Conservation (phyloP, 2,329 filamentous ascomycete species). For the Zasmidium citrigriseum region DNA sequence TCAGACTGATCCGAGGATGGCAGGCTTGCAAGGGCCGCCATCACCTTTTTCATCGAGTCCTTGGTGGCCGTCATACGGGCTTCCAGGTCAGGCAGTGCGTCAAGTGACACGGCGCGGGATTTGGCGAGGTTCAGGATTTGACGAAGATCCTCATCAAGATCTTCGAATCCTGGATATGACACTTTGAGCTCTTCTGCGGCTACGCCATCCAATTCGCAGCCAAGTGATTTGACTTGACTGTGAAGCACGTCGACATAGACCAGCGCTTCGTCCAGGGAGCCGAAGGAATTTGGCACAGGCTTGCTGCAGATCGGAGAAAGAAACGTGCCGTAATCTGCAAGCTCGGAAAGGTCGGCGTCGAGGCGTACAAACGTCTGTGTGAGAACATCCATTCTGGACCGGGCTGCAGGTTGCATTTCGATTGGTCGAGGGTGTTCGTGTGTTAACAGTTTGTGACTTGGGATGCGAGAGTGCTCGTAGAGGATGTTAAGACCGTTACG, state of each 20-base stretch:
- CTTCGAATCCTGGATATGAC: not conserved
- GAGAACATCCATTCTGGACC: not conserved
- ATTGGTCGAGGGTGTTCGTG: not conserved
- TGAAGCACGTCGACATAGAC: not conserved
- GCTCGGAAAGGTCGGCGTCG: not conserved
- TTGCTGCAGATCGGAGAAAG: not conserved
- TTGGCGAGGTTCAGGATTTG: not conserved
- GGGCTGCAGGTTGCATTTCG: not conserved
- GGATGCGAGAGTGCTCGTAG: not conserved
- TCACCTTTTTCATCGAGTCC: too few species aligned
- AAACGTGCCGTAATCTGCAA: not conserved
- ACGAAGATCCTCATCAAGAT: not conserved
- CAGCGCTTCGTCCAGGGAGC: not conserved
- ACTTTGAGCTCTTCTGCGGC: not conserved
- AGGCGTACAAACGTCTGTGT: not conserved
- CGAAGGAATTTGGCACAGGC: not conserved
- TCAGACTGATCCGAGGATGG: too few species aligned
- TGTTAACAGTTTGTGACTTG: not conserved
- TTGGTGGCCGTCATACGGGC: too few species aligned
- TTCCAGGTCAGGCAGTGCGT: too few species aligned
- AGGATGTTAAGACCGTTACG: constrained; percentile 15
- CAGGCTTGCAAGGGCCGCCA: too few species aligned
- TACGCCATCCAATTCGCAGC: not conserved
- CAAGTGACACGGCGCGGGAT: not conserved
- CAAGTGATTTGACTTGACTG: not conserved